phyloP scores from a whole-genome alignment of 306 rosid species.

The Carpinus viminea region DNA sequence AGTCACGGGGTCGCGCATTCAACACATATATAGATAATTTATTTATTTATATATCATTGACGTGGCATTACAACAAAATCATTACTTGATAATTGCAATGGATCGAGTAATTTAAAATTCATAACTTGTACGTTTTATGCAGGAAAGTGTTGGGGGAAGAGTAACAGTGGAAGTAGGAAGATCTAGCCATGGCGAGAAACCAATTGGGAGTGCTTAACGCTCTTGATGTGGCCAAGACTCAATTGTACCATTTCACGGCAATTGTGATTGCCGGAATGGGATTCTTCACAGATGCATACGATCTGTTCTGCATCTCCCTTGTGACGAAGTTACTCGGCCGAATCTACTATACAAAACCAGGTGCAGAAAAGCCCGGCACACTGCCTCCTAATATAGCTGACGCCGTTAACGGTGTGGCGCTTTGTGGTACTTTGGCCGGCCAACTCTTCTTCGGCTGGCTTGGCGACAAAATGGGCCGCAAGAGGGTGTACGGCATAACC shows the following conservation, averaged over 20 bases:
- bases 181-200: neutral
- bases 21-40: no score
- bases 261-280: slow-evolving; percentile 18
- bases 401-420: slow-evolving; percentile 16
- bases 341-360: neutral
- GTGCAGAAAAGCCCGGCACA: neutral
- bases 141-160: neutral
- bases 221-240: slow-evolving; percentile 7
- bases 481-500: slow-evolving; percentile 18
- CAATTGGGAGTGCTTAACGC: neutral
- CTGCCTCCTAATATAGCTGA: slow-evolving; percentile 23
- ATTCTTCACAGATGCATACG: slow-evolving; percentile 23
- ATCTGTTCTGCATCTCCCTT: slow-evolving; percentile 19
- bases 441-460: slow-evolving; percentile 25
- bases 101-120: neutral
- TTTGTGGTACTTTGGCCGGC: slow-evolving; percentile 21
- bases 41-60: no score
- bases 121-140: neutral
- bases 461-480: slow-evolving; percentile 15
- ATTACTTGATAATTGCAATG: neutral
- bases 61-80: no score
- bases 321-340: slow-evolving; percentile 21
- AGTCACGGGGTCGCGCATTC: neutral
- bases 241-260: slow-evolving; percentile 12
- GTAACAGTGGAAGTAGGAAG: neutral